Percentiles rank a stretch among this genome's conserved stretches.
Evolutionary conservation across 805 yeast species (phyloP).

Genomic region (Teunomyces atbi): DNA sequence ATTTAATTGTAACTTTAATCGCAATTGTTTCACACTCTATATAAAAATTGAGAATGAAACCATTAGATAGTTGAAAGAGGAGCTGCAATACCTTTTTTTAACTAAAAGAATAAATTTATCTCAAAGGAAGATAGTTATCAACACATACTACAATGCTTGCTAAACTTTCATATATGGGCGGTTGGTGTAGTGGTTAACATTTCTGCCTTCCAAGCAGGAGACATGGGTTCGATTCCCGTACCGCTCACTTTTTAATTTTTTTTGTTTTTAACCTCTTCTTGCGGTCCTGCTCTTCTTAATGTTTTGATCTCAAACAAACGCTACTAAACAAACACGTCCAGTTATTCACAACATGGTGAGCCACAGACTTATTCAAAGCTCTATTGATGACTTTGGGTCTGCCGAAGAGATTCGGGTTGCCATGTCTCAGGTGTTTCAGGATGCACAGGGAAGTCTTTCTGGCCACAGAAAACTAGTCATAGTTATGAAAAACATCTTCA

Average conservation of each 20-base stretch:
- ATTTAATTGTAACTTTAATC: no score
- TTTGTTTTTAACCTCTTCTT: neutral
- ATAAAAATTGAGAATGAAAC: no score
- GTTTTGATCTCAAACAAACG: neutral
- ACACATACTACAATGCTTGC: neutral
- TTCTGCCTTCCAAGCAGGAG: slow-evolving; percentile 92
- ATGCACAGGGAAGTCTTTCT: slow-evolving; percentile 69
- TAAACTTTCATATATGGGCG: slow-evolving; percentile 44
- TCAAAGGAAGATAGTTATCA: neutral
- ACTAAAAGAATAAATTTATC: no score
- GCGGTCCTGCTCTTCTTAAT: neutral
- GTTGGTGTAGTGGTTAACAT: slow-evolving; percentile 92
- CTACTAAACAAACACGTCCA: neutral
- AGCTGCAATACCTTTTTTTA: no score
- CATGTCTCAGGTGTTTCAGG: slow-evolving; percentile 71
- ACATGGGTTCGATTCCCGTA: slow-evolving; percentile 94
- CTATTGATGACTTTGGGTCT: slow-evolving; percentile 18
- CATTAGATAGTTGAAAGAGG: no score
- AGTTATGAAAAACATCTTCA: slow-evolving; percentile 57
- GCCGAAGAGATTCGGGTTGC: slow-evolving; percentile 34
- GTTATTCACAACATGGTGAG: neutral
- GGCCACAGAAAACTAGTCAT: slow-evolving; percentile 75
- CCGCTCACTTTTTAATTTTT: slow-evolving; percentile 51
- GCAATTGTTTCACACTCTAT: no score
- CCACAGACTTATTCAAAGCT: slow-evolving; percentile 11